A percentile compares a stretch with the other conserved stretches of the same genome.
Evolutionary conservation across 768 basidiomycete species (phyloP).

Genomic region (Phylloporus sp.): DNA sequence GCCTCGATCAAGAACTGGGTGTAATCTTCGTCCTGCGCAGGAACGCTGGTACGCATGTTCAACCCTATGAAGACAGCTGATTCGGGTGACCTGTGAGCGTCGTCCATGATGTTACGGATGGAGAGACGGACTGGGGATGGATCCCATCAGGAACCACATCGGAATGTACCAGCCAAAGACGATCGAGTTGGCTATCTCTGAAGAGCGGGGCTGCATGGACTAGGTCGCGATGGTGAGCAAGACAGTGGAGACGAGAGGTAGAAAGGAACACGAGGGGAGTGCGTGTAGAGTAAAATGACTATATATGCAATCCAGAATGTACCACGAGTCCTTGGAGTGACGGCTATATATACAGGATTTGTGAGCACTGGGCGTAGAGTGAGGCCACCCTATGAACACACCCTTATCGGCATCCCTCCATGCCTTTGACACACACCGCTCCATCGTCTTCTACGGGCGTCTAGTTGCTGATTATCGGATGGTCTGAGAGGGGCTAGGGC

Average conservation of each 20-base stretch:
- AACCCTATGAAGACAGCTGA: neutral
- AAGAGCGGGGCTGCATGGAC: neutral
- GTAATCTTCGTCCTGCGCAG: neutral
- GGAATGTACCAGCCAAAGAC: neutral
- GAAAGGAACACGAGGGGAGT: neutral
- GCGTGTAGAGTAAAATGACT: neutral
- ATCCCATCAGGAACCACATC: neutral
- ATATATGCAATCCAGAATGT: neutral
- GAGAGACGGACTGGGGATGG: neutral
- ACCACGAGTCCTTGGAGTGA: too few species aligned
- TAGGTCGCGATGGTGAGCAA: too few species aligned
- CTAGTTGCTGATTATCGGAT: too few species aligned
- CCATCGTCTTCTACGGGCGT: too few species aligned
- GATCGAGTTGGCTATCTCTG: neutral
- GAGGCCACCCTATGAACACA: too few species aligned
- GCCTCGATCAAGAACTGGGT: neutral
- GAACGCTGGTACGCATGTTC: neutral
- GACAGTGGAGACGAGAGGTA: too few species aligned
- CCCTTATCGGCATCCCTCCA: too few species aligned
- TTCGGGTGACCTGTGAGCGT: neutral
- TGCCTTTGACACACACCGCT: too few species aligned
- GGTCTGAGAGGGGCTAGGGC: too few species aligned
- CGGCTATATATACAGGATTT: too few species aligned
- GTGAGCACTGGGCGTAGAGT: too few species aligned
- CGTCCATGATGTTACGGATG: too few species aligned